Conservation (phyloP, 2,329 filamentous ascomycete genomes). For the Fusarium caatingaense region DNA sequence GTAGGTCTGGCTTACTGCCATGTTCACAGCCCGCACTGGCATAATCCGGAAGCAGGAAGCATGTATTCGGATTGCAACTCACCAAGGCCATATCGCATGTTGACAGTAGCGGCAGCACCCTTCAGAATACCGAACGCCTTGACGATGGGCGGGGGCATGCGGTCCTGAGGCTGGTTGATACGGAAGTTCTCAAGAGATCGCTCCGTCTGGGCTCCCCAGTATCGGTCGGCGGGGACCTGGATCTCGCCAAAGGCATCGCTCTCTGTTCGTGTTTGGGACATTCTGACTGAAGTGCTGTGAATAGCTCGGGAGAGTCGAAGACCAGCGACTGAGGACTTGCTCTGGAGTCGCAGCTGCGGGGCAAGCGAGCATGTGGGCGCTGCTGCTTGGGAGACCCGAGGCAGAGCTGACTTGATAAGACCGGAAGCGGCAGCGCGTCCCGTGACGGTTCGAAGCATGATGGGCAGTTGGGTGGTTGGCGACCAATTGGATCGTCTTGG, state of each 20-base stretch:
- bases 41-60: not conserved
- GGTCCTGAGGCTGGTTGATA: slow-evolving; percentile 99
- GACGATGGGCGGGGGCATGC: slow-evolving; percentile 94
- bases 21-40: not conserved
- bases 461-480: slow-evolving; percentile 35
- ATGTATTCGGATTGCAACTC: slow-evolving; percentile 45
- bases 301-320: slow-evolving; percentile 47
- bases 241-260: slow-evolving; percentile 98
- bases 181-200: slow-evolving; percentile 97
- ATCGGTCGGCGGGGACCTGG: slow-evolving; percentile 90
- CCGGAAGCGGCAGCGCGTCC: slow-evolving; percentile 45
- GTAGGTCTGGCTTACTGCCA: slow-evolving; percentile 2
- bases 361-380: slow-evolving; percentile 43
- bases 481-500: slow-evolving; percentile 34
- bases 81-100: slow-evolving; percentile 93
- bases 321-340: slow-evolving; percentile 24
- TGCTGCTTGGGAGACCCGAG: slow-evolving; percentile 42
- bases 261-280: slow-evolving; percentile 79
- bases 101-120: slow-evolving; percentile 94
- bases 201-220: slow-evolving; percentile 99
- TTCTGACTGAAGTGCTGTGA: slow-evolving; percentile 60
- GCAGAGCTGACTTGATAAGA: slow-evolving; percentile 41
- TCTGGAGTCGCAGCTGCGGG: slow-evolving; percentile 43
- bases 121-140: slow-evolving; percentile 97
- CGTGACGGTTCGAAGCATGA: slow-evolving; percentile 46